These are phyloP conservation scores for Tubosaeta sp. DNA, from an alignment of 768 basidiomycete species.

Conservation along the genomic window DNA sequence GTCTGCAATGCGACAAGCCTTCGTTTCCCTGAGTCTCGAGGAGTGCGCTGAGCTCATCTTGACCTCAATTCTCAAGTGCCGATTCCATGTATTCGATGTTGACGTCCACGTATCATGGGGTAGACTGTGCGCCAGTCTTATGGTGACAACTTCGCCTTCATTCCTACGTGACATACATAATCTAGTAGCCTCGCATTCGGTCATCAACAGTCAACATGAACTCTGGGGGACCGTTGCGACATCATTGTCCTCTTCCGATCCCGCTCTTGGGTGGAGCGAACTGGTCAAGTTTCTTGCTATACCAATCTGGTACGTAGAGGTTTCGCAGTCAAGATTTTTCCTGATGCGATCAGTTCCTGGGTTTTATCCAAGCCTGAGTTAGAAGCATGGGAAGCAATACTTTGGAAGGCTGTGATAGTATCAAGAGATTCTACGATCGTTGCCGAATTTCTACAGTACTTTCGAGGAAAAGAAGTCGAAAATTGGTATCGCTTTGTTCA, in stretches of 20 bases:
- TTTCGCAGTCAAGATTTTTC: not conserved
- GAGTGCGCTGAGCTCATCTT: conserved; percentile 45
- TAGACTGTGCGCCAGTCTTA: conserved; percentile 44
- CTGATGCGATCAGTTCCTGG: conserved; percentile 38
- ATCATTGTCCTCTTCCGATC: conserved; percentile 25
- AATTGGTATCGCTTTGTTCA: conserved; percentile 17
- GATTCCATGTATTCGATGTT: conserved; percentile 38
- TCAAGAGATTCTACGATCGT: conserved; percentile 11
- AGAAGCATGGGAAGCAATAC: conserved; percentile 38
- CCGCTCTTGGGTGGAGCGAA: conserved; percentile 35
- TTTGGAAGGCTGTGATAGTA: conserved; percentile 30
- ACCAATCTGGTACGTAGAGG: conserved; percentile 41
- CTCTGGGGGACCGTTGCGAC: conserved; percentile 47
- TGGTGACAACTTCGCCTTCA: conserved; percentile 39
- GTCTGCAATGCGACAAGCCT: conserved; percentile 48
- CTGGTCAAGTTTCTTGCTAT: conserved; percentile 42
- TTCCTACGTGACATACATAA: conserved; percentile 34
- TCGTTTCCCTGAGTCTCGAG: conserved; percentile 37
- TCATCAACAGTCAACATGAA: conserved; percentile 28
- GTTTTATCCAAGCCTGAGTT: conserved; percentile 39
- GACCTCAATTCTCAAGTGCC: conserved; percentile 38
- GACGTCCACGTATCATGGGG: conserved; percentile 43
- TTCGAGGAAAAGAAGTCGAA: conserved; percentile 13
- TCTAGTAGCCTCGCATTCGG: conserved; percentile 21
- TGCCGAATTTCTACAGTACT: conserved; percentile 8